A percentile compares a stretch with the other conserved stretches of the same genome.
These are phyloP conservation scores for Fusarium sororula DNA, from an alignment of 2,329 filamentous ascomycete genomes.

Conservation along the genomic window DNA sequence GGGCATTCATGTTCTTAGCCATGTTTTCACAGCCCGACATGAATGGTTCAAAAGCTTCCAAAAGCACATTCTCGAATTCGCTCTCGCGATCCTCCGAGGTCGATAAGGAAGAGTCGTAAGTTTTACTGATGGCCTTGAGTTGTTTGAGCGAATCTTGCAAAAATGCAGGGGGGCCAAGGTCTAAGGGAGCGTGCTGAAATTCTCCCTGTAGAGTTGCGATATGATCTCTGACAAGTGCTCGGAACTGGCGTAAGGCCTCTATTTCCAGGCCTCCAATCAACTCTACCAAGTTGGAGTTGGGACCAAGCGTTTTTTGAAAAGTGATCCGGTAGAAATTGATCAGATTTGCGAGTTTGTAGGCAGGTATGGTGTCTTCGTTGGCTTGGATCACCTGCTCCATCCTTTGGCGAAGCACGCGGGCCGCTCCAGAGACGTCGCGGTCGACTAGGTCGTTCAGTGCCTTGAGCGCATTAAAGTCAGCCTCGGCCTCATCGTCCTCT, in stretches of 20 bases:
- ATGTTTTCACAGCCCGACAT: slow-evolving; percentile 78
- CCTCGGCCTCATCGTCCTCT: slow-evolving; percentile 63
- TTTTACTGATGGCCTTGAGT: slow-evolving; percentile 81
- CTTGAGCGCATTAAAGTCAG: slow-evolving; percentile 79
- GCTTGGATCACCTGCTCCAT: slow-evolving; percentile 92
- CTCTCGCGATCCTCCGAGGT: slow-evolving; percentile 66
- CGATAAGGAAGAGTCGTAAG: slow-evolving; percentile 83
- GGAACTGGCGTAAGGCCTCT: slow-evolving; percentile 84
- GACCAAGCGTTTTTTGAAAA: slow-evolving; percentile 80
- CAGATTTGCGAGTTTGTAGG: slow-evolving; percentile 90
- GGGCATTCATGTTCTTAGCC: slow-evolving; percentile 66
- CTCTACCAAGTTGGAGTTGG: slow-evolving; percentile 74
- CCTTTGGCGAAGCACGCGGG: slow-evolving; percentile 85
- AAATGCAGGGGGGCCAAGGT: slow-evolving; percentile 82
- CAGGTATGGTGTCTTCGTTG: slow-evolving; percentile 87
- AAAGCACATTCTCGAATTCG: slow-evolving; percentile 78
- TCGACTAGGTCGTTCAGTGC: slow-evolving; percentile 88
- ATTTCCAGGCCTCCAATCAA: slow-evolving; percentile 74
- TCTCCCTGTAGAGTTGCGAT: slow-evolving; percentile 78
- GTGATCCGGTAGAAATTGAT: slow-evolving; percentile 89
- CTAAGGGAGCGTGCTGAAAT: slow-evolving; percentile 73
- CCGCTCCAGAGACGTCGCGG: slow-evolving; percentile 82
- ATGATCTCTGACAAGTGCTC: slow-evolving; percentile 81
- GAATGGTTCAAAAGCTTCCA: slow-evolving; percentile 87
- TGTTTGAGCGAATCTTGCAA: slow-evolving; percentile 82